These are phyloP conservation scores for Arthrobotrys entomopaga DNA, from an alignment of 2,329 filamentous ascomycete genomes.

Conservation along the genomic window DNA sequence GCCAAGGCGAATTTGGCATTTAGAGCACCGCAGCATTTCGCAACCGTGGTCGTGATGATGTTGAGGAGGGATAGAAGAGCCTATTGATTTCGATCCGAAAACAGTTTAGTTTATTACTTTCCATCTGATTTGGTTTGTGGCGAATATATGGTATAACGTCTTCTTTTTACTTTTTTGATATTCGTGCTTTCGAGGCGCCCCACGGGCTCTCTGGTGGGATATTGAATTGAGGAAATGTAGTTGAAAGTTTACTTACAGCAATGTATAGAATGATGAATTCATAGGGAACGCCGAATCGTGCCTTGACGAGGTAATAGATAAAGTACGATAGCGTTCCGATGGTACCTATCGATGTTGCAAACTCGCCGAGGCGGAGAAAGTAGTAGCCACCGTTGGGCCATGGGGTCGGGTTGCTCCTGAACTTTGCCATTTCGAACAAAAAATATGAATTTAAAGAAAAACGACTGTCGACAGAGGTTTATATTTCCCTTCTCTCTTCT, in stretches of 20 bases:
- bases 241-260: slow-evolving; percentile 49
- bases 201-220: neutral
- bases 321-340: slow-evolving; percentile 51
- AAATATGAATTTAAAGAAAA: slow-evolving; percentile 14
- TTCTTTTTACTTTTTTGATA: no score
- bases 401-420: slow-evolving; percentile 51
- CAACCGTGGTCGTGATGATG: slow-evolving; percentile 42
- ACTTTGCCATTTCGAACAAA: slow-evolving; percentile 39
- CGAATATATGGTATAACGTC: no score
- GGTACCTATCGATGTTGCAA: slow-evolving; percentile 38
- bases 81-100: slow-evolving; percentile 1
- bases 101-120: slow-evolving; percentile 8
- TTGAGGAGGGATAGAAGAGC: slow-evolving; percentile 45
- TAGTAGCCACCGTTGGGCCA: slow-evolving; percentile 55
- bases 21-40: slow-evolving; percentile 53
- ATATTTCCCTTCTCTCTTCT: no score
- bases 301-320: slow-evolving; percentile 48
- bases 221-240: neutral
- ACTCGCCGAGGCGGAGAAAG: slow-evolving; percentile 47
- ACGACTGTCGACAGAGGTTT: slow-evolving; percentile 3
- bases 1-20: slow-evolving; percentile 45
- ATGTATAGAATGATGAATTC: slow-evolving; percentile 52
- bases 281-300: slow-evolving; percentile 29
- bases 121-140: neutral
- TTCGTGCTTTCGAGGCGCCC: no score